Base-by-base conservation (phyloP, 169 alveolate genomes). In the Plasmodium vinckei region DNA sequence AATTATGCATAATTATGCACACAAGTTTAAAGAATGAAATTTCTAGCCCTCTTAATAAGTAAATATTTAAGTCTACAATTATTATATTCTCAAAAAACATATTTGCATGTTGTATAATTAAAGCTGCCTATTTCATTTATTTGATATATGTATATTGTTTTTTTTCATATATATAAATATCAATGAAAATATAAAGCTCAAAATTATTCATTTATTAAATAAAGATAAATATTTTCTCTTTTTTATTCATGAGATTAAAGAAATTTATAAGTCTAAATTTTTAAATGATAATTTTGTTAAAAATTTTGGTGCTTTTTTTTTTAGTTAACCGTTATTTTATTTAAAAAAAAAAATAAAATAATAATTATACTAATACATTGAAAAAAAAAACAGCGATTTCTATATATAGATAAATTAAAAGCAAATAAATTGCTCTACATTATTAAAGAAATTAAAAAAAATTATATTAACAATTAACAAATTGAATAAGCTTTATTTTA, bases 1-100 rank as follows among this genome's bases (percentile, higher is more conserved):
- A 75, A 75, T 56, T 21, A 69, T 75, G 88, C 88, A 75, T 75
- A 57, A 57, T 61, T 75, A 47, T 75, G 88, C 88, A 75, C 88
- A 75, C 72, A 63, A 15, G 39, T 46, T 4, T 60, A 17, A 12
- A 1, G 12, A 17, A 42, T 27, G n/a, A 10, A 15, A 23, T 6
- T 51, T 75, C 51, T 33, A 27, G 27, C 61, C 17, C 15, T 33
- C 54, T 44, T 15, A 21, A 42, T 67, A 39, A 57, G 59, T 23
- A 33, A 2, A 63, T 13, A 23, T 61, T 57, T 23, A 46, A 63
- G 88, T 75, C 67, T 75, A 64, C 71, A 63, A 15, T 13, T 47
- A 63, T n/a, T 42, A 17, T 49, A 13, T 60, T 57, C 56, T 57
- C 49, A 63, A 49, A 67, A 47, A 51, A 64, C 49, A 47, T 47